phyloP scores from a whole-genome alignment of 495 filamentous ascomycete species.

The Penicillium turbatum region DNA sequence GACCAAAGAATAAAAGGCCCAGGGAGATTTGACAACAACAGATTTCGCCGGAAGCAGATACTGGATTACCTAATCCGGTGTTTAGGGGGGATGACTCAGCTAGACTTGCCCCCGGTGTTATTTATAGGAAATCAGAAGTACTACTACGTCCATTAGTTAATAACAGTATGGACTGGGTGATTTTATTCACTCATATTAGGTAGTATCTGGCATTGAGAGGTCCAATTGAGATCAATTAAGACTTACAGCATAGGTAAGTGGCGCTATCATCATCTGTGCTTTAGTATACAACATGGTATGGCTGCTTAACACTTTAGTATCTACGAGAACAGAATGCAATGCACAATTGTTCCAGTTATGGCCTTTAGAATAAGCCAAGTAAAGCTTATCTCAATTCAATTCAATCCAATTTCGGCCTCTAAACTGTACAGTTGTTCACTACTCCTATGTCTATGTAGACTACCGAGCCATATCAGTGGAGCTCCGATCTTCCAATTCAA shows the following conservation, averaged over 20 bases:
- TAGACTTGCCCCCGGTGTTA: not conserved
- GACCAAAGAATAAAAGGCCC: conserved; percentile 6
- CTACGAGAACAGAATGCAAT: not conserved
- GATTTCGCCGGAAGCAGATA: conserved; percentile 23
- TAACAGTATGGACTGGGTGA: too few relatives aligned
- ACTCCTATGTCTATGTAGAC: not conserved
- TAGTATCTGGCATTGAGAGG: too few relatives aligned
- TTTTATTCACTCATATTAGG: too few relatives aligned
- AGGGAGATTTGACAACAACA: conserved; percentile 13
- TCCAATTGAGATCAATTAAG: too few relatives aligned
- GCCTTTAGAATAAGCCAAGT: not conserved
- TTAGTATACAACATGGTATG: too few relatives aligned
- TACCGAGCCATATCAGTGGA: conserved; percentile 8
- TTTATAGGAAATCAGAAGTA: too few relatives aligned
- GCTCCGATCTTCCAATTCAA: conserved; percentile 2
- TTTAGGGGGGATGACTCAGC: conserved; percentile 16
- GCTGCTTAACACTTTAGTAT: too few relatives aligned
- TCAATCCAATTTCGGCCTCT: not conserved
- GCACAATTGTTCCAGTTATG: not conserved
- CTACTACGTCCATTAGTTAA: too few relatives aligned
- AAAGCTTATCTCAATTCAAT: not conserved
- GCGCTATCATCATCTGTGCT: too few relatives aligned
- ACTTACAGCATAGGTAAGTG: too few relatives aligned
- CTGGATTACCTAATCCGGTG: conserved; percentile 13
- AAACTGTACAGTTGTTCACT: not conserved